Evolutionary conservation across 257 asterid species (phyloP), one percentile per base, ranked within the genome.

Genomic region (Euphrasia confusa): DNA sequence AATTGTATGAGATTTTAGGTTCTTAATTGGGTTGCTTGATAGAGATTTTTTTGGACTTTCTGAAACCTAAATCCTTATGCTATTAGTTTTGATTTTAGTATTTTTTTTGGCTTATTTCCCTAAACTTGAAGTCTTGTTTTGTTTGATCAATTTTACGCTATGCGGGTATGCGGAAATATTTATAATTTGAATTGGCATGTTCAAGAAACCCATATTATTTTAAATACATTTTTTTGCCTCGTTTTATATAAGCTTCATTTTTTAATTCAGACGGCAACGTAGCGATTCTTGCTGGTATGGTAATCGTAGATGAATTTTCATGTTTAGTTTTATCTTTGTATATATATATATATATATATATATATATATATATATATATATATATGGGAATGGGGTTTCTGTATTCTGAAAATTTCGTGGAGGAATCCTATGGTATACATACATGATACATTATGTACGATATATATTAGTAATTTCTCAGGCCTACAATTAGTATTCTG

Each of bases 211-310:
- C 24, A 1, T 21, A 21, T 21, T 21, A 21, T 21, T 21, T 21
- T 21, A 21, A 21, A 21, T 21, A 21, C 24, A 21, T 21, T 21
- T 21, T 21, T 73, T 72, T 69, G 77, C 70, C 76, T 72, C 54
- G 52, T 62, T 73, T 60, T 48, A 82, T 77, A 67, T 79, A 80
- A 75, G 77, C 85, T 60, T 77, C 95, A 2, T 87, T 87, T 81
- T 70, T 90, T 80, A 70, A 80, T 71, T 76, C 81, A 10, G 93
- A 85, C 78, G 96, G 88, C 40, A 90, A 96, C 84, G 70, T 90
- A 24, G 85, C 97, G 13, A 77, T 90, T 81, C 97, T 87, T 82
- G 97, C 93, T 58, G 97, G 97, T 90, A 85, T 44, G 81, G 24
- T 37, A n/a, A 7, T 55, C 3, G 26, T 12, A 0, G 15, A 17